A percentile compares a stretch with the other conserved stretches of the same genome.
phyloP scores from a whole-genome alignment of 495 filamentous ascomycete species.

The Penicillium chermesinum region DNA sequence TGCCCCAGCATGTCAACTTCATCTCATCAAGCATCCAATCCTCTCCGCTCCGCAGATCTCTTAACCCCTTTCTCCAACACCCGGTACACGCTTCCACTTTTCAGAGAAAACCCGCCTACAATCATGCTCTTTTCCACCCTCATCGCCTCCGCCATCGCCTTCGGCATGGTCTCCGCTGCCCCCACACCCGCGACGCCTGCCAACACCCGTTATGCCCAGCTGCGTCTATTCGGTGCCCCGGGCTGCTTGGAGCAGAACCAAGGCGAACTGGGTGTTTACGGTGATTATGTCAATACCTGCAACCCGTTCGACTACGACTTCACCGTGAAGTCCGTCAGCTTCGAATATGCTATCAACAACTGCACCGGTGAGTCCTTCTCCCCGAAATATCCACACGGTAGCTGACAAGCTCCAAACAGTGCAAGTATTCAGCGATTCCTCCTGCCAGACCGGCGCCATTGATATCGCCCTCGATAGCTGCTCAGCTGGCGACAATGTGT shows the following conservation, averaged over 20 bases:
- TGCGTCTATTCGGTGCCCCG: constrained; percentile 14
- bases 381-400: background rate
- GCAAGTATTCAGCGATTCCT: constrained; percentile 6
- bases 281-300: background rate
- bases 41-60: too few species aligned
- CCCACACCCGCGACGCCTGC: constrained; percentile 5
- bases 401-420: background rate
- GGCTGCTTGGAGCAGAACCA: constrained; percentile 15
- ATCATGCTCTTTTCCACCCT: constrained; percentile 11
- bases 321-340: background rate
- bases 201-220: constrained; percentile 14
- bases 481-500: constrained; percentile 2
- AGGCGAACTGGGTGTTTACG: background rate
- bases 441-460: constrained; percentile 4
- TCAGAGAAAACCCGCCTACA: background rate
- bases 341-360: constrained; percentile 1
- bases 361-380: constrained; percentile 1
- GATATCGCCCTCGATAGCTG: background rate
- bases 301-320: background rate
- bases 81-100: background rate
- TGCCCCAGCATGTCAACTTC: background rate
- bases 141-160: background rate
- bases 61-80: too few species aligned
- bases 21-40: too few species aligned
- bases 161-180: constrained; percentile 5